Conservation (phyloP, 176 grass and related monocot genomes). For the Chloris gayana region DNA sequence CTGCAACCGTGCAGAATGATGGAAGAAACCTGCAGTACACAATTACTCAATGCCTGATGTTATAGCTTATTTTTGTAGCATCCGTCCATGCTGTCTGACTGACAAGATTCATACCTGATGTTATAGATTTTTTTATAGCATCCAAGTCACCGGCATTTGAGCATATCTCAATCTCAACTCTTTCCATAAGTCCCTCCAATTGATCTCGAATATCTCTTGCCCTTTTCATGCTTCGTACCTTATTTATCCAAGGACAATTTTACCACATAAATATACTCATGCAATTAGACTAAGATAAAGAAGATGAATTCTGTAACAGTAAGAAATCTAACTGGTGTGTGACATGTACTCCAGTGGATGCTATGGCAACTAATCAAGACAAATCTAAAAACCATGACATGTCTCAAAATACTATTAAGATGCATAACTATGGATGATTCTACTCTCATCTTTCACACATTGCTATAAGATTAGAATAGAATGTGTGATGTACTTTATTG, state of each 20-base stretch:
- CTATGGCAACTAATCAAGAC: constrained; percentile 1
- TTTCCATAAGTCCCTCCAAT: constrained; percentile 87
- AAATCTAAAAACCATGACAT: neutral
- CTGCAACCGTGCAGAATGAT: constrained; percentile 84
- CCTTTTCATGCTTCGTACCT: constrained; percentile 95
- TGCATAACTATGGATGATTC: neutral
- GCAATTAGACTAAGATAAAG: neutral
- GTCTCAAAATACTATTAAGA: neutral
- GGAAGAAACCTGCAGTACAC: constrained; percentile 83
- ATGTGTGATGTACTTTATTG: neutral
- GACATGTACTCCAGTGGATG: neutral
- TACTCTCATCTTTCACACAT: neutral
- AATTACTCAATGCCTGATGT: constrained; percentile 5
- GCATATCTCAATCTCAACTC: constrained; percentile 91
- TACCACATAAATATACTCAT: constrained; percentile 22
- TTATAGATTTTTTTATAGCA: constrained; percentile 82
- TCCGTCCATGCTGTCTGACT: constrained; percentile 17
- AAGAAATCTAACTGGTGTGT: neutral
- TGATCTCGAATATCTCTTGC: constrained; percentile 93
- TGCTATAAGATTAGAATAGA: constrained; percentile 3
- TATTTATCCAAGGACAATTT: constrained; percentile 32
- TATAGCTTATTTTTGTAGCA: neutral
- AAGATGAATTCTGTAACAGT: neutral
- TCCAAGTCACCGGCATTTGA: constrained; percentile 77
- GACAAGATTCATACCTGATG: constrained; percentile 60